Percentiles rank a stretch among this genome's conserved stretches.
Evolutionary conservation across 169 alveolate genomes (phyloP).

Genomic region (Plasmodium inui): DNA sequence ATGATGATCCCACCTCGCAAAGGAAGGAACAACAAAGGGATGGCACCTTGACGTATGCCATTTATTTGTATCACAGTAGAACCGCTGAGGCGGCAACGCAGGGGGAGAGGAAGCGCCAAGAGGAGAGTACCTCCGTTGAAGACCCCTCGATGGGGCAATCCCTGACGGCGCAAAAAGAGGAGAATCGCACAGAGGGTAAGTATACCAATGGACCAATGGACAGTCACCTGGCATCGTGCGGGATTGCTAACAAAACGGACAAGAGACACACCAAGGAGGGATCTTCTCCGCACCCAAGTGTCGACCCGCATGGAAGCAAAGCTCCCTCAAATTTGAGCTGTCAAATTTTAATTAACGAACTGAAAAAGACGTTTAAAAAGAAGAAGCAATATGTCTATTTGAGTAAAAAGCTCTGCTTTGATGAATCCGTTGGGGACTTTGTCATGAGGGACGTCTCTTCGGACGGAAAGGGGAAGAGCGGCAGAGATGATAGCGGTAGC

Average conservation of each 20-base stretch:
- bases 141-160: not conserved
- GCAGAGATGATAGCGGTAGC: not conserved
- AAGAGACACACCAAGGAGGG: not conserved
- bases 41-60: not conserved
- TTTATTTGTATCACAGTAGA: not conserved
- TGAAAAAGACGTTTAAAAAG: conserved; percentile 12
- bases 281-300: not conserved
- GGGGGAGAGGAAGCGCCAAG: not conserved
- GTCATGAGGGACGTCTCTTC: conserved; percentile 13
- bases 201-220: not conserved
- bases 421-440: conserved; percentile 1
- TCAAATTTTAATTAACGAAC: conserved; percentile 20
- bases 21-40: not conserved
- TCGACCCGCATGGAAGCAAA: not conserved
- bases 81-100: not conserved
- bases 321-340: not conserved
- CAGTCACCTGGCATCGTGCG: not conserved
- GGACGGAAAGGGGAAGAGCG: not conserved
- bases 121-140: not conserved
- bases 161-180: not conserved
- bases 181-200: not conserved
- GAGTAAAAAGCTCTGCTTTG: conserved; percentile 26
- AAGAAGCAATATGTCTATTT: conserved; percentile 23
- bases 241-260: not conserved
- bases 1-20: not conserved